Conservation (phyloP, 75 land plant species). For the Azolla pinnata region DNA sequence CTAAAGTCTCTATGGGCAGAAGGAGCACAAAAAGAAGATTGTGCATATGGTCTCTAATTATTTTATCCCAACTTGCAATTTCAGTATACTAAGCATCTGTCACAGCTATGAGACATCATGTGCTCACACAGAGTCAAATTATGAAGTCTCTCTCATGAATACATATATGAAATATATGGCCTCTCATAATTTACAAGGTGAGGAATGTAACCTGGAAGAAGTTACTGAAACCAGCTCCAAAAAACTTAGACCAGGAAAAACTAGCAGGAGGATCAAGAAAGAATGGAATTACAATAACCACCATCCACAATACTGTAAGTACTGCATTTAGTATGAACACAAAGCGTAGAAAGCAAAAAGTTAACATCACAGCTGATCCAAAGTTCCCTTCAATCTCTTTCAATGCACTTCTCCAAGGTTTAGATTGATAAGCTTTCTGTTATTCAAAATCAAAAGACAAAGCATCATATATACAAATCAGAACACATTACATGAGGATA, state of each 20-base stretch:
- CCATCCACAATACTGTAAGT: slow-evolving; percentile 19
- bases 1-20: too few relatives aligned
- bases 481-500: too few relatives aligned
- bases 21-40: too few relatives aligned
- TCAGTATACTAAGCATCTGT: too few relatives aligned
- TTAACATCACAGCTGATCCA: slow-evolving; percentile 28
- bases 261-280: slow-evolving; percentile 12
- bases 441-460: background rate
- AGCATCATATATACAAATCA: too few relatives aligned
- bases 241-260: slow-evolving; percentile 16
- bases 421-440: background rate
- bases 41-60: too few relatives aligned
- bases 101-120: too few relatives aligned
- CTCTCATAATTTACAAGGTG: background rate
- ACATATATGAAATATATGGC: too few relatives aligned
- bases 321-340: slow-evolving; percentile 21
- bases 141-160: too few relatives aligned
- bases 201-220: slow-evolving; percentile 1
- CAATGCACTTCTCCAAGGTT: slow-evolving; percentile 9
- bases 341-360: slow-evolving; percentile 26
- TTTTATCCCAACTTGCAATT: too few relatives aligned
- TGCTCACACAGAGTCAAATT: too few relatives aligned
- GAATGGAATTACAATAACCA: slow-evolving; percentile 20
- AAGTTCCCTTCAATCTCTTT: slow-evolving; percentile 30
- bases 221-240: slow-evolving; percentile 1